Percentiles rank a stretch among this genome's conserved stretches.
These are phyloP conservation scores for Miamiensis avidus DNA, from an alignment of 169 alveolate genomes.

Conservation along the genomic window DNA sequence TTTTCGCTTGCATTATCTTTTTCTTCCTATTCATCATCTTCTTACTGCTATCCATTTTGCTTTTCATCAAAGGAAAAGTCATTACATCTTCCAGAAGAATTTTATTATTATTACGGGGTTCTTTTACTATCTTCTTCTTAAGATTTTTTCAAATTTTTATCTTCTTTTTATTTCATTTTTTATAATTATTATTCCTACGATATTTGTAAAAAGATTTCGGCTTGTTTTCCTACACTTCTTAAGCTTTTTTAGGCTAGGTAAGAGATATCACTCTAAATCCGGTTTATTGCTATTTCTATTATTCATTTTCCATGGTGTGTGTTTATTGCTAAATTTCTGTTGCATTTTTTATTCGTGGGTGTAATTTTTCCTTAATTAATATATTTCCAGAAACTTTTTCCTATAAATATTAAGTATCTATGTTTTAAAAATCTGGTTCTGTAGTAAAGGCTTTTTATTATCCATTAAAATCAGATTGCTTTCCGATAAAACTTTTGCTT, in stretches of 20 bases:
- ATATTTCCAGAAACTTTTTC: not conserved
- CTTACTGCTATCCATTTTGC: not conserved
- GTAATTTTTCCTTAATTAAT: too few relatives aligned
- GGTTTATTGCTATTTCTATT: too few relatives aligned
- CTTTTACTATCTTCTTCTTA: not conserved
- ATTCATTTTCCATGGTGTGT: too few relatives aligned
- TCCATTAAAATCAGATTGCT: not conserved
- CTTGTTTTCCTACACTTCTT: too few relatives aligned
- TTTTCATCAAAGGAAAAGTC: not conserved
- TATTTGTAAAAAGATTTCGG: too few relatives aligned
- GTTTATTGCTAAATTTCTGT: too few relatives aligned
- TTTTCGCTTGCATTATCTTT: not conserved
- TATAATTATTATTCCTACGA: too few relatives aligned
- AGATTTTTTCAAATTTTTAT: too few relatives aligned
- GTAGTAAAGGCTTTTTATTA: not conserved
- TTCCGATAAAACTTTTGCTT: not conserved
- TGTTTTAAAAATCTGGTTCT: not conserved
- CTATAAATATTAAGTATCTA: too few relatives aligned
- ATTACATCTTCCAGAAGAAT: not conserved
- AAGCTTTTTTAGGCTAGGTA: too few relatives aligned
- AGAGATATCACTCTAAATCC: too few relatives aligned
- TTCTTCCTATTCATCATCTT: not conserved
- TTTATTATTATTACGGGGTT: not conserved
- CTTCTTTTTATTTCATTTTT: not conserved
- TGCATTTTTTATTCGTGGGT: too few relatives aligned